These are phyloP conservation scores for Penicillium sp. DNA, from an alignment of 2,329 filamentous ascomycete species.

Conservation along the genomic window DNA sequence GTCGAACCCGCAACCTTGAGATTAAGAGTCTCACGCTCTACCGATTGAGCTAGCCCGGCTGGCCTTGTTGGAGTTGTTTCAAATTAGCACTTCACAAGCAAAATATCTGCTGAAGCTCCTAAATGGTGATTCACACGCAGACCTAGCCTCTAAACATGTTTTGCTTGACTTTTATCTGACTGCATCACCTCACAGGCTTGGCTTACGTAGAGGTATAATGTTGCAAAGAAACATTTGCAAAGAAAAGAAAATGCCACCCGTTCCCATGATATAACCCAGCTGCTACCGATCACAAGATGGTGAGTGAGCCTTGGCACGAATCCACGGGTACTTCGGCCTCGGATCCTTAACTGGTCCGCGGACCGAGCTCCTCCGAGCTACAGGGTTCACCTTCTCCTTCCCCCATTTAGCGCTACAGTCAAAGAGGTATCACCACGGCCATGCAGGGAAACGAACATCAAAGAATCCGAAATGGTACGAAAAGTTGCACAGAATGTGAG, in stretches of 20 bases:
- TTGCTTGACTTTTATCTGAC: neutral
- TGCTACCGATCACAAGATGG: too few species aligned
- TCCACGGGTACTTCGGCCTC: neutral
- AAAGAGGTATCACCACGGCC: neutral
- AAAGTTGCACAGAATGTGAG: neutral
- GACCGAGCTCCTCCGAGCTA: neutral
- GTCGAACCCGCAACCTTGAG: constrained; percentile 45
- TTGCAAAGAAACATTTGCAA: too few species aligned
- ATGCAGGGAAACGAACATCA: neutral
- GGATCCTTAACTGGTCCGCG: neutral
- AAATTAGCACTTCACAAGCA: neutral
- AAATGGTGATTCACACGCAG: too few species aligned
- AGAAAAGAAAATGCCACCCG: too few species aligned
- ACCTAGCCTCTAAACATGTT: too few species aligned
- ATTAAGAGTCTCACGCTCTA: constrained; percentile 54
- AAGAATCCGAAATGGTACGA: neutral
- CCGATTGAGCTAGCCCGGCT: constrained; percentile 54
- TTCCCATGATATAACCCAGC: too few species aligned
- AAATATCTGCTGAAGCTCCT: neutral
- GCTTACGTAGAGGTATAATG: too few species aligned
- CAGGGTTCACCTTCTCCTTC: neutral
- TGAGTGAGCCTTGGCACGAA: too few species aligned
- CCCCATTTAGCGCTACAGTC: neutral
- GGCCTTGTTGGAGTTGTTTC: neutral
- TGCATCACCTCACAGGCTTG: too few species aligned